Evolutionary conservation across 495 filamentous ascomycete genomes (phyloP).

Genomic region (Aspergillus leporis): DNA sequence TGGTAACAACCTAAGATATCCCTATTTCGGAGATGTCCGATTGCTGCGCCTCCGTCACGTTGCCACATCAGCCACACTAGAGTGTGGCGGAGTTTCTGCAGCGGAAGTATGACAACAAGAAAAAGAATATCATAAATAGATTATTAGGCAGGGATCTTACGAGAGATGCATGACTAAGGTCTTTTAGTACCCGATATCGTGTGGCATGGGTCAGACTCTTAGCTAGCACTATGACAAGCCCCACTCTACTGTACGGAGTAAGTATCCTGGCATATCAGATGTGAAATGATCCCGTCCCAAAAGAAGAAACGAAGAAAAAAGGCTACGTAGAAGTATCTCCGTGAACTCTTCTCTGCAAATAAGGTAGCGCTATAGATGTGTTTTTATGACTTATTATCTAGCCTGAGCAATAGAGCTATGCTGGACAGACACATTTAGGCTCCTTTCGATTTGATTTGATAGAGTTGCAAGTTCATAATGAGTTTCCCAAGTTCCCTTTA

Average conservation of each 20-base stretch:
- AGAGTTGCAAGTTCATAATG: no score
- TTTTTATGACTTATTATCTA: no score
- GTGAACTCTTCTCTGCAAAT: no score
- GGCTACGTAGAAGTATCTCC: no score
- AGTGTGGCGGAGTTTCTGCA: slow-evolving; percentile 29
- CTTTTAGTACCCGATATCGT: no score
- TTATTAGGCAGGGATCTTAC: neutral
- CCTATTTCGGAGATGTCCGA: slow-evolving; percentile 21
- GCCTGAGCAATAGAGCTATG: no score
- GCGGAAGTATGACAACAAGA: slow-evolving; percentile 16
- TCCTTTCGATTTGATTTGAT: no score
- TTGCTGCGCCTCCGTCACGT: slow-evolving; percentile 24
- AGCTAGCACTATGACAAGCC: neutral
- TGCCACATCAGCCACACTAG: slow-evolving; percentile 18
- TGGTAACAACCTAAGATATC: neutral
- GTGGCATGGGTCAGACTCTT: neutral
- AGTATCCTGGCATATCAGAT: neutral
- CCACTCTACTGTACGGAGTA: no score
- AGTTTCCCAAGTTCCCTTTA: no score
- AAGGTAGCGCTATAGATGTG: no score
- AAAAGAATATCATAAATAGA: slow-evolving; percentile 2
- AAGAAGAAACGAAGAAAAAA: neutral
- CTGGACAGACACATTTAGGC: no score
- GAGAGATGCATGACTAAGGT: no score
- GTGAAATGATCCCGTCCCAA: neutral